Evolutionary conservation across 2,329 filamentous ascomycete species (phyloP), one percentile per base, ranked within the genome.

Genomic region (Aspergillus sp.): DNA sequence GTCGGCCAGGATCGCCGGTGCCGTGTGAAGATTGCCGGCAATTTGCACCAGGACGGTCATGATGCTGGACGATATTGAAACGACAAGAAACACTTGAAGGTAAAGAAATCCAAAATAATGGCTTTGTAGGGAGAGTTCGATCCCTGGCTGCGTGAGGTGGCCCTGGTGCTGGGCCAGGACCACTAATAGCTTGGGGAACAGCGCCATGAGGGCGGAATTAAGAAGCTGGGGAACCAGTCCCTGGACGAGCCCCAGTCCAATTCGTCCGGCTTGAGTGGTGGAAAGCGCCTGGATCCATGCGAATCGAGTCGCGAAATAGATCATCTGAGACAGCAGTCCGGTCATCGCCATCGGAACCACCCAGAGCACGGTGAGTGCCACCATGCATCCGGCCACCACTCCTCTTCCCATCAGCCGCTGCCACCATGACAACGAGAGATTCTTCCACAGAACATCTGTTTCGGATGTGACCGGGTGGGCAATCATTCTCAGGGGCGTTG

Each of bases 81-180:
- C 51, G 12, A 58, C 49, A 11, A 58, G 40, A 32, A 58, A 58
- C 33, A 55, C 43, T 45, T 55, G 50, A 39, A 54, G 46, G 27
- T 48, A 37, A 29, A 58, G 50, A 33, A 58, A 54, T 33, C 53
- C 42, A 41, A 58, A 56, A 42, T 56, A 56, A 44, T 59, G 55
- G 19, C 55, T 46, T 34, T 54, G 50, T 32, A 57, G 49, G 29
- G 51, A 56, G 9, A 52, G 47, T 35, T 57, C 53, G 29, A 28
- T 40, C 12, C 26, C 26, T 10, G 37, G 33, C 34, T 33, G 38
- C 11, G 37, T 39, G 13, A 33, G 34, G 8, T 33, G 30, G n/a
- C 47, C 44, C 33, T 52, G 50, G 35, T 47, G 11, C 13, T 36
- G 19, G 7, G 13, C 34, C 34, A 36, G 5, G 12, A 52, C 42